Conservation (phyloP, 2,329 filamentous ascomycete species). For the Calonectria ilicicola region DNA sequence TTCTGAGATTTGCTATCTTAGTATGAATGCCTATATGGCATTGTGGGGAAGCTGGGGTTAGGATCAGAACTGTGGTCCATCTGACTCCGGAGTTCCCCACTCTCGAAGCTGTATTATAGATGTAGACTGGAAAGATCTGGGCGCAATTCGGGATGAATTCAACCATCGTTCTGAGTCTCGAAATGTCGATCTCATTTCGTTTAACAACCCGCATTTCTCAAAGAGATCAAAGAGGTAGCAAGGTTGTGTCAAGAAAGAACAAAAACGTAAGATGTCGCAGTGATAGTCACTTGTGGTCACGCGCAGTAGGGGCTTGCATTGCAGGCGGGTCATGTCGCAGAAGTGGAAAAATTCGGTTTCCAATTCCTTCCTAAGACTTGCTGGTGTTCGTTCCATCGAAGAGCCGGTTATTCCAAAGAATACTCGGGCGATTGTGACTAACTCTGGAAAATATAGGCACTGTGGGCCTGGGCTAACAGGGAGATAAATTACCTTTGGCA, state of each 20-base stretch:
- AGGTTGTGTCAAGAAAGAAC: not conserved
- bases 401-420: slow-evolving; percentile 26
- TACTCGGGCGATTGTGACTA: slow-evolving; percentile 28
- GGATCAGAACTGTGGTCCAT: slow-evolving; percentile 11
- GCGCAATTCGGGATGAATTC: slow-evolving; percentile 22
- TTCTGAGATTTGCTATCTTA: not conserved
- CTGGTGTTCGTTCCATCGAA: slow-evolving; percentile 31
- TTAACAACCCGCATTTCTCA: slow-evolving; percentile 35
- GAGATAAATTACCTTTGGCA: slow-evolving; percentile 23
- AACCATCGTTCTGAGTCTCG: slow-evolving; percentile 19
- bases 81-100: slow-evolving; percentile 32
- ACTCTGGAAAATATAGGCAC: slow-evolving; percentile 36
- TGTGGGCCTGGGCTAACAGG: slow-evolving; percentile 32
- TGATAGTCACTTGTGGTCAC: slow-evolving; percentile 23
- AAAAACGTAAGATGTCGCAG: not conserved
- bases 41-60: not conserved
- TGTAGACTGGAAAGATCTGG: slow-evolving; percentile 11
- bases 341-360: slow-evolving; percentile 20
- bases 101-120: slow-evolving; percentile 3
- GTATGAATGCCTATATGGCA: not conserved
- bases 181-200: slow-evolving; percentile 25
- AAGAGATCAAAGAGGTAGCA: slow-evolving; percentile 22
- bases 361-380: slow-evolving; percentile 32
- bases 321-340: slow-evolving; percentile 23
- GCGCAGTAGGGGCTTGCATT: slow-evolving; percentile 27